These are phyloP conservation scores for Heracleum sosnowskyi DNA, from an alignment of 129 eudicot species.

Conservation along the genomic window DNA sequence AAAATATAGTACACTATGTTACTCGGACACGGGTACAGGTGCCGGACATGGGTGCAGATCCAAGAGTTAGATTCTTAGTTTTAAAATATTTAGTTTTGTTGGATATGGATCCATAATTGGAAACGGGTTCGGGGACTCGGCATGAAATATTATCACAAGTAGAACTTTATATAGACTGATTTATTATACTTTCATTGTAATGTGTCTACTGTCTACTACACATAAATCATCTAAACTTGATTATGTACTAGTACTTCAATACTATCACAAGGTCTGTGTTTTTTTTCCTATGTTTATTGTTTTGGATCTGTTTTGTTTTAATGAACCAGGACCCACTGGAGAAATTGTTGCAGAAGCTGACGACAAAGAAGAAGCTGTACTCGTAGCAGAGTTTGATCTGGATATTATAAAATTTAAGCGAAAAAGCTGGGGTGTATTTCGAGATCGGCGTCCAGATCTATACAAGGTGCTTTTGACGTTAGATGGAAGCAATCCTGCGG, in stretches of 20 bases:
- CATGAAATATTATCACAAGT: background rate
- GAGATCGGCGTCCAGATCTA: constrained; percentile 93
- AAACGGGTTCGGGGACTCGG: background rate
- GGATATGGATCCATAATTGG: background rate
- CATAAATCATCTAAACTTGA: background rate
- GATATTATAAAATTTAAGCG: constrained; percentile 74
- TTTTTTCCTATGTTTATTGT: background rate
- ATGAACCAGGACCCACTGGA: constrained; percentile 70
- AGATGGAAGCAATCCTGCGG: constrained; percentile 65
- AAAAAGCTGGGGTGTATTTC: constrained; percentile 88
- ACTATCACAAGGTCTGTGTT: background rate
- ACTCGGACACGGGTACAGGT: background rate
- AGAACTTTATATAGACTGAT: background rate
- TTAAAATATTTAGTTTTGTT: background rate
- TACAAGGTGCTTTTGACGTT: constrained; percentile 92
- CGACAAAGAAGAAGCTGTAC: constrained; percentile 81
- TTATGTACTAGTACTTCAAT: background rate
- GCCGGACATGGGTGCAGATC: background rate
- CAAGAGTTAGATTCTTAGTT: background rate
- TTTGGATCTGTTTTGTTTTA: background rate
- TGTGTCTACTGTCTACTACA: background rate
- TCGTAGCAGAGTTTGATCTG: constrained; percentile 73
- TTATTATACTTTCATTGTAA: background rate
- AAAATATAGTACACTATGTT: background rate
- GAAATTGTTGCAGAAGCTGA: constrained; percentile 73